Evolutionary conservation across 805 yeast species (phyloP).

Genomic region (Zygosaccharomyces pseudorouxii): DNA sequence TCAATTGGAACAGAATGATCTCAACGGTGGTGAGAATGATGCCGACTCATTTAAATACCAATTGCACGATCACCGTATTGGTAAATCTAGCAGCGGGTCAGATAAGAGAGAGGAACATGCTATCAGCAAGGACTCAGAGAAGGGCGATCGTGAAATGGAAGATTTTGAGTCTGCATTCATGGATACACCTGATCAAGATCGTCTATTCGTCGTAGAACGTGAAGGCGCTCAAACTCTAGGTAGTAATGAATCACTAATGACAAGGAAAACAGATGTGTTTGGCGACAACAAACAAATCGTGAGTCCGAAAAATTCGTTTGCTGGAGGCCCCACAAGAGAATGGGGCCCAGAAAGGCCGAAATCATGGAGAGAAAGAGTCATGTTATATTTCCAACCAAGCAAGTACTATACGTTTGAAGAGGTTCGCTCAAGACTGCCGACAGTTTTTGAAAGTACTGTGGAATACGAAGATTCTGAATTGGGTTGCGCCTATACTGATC

Average conservation of each 20-base stretch:
- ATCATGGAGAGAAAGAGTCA: slow-evolving; percentile 18
- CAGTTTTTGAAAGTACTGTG: slow-evolving; percentile 32
- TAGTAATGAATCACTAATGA: slow-evolving; percentile 28
- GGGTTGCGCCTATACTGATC: slow-evolving; percentile 32
- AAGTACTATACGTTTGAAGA: slow-evolving; percentile 42
- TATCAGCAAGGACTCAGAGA: background rate
- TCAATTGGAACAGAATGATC: slow-evolving; percentile 26
- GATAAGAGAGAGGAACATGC: background rate
- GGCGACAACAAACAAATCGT: slow-evolving; percentile 24
- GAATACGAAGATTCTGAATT: slow-evolving; percentile 32
- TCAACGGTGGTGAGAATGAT: slow-evolving; percentile 17
- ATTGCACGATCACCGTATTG: background rate
- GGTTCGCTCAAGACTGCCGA: slow-evolving; percentile 40
- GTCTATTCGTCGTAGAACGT: slow-evolving; percentile 2
- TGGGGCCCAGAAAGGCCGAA: slow-evolving; percentile 16
- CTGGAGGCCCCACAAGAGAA: slow-evolving; percentile 23
- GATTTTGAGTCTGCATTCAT: background rate
- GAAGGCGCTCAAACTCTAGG: slow-evolving; percentile 19
- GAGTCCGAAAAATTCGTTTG: slow-evolving; percentile 13
- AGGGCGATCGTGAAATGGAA: background rate
- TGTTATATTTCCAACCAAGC: slow-evolving; percentile 46
- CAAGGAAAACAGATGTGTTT: slow-evolving; percentile 23
- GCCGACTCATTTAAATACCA: slow-evolving; percentile 4
- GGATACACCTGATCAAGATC: background rate
- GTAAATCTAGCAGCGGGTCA: background rate